Conservation (phyloP, 257 asterid species). For the Petunia secreta region DNA sequence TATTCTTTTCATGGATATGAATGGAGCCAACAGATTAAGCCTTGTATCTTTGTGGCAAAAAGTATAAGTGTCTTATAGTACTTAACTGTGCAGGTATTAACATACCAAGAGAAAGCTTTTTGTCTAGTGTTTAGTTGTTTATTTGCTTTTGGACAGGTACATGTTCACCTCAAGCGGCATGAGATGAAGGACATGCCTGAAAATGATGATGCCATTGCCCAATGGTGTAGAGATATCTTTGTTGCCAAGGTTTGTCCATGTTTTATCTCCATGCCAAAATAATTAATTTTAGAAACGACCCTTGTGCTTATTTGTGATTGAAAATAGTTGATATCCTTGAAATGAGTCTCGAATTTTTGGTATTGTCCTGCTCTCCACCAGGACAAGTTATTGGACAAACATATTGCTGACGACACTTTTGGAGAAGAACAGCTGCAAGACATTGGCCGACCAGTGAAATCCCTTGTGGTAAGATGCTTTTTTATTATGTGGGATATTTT, state of each 20-base stretch:
- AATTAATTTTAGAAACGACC: background rate
- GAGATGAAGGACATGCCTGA: slow-evolving; percentile 86
- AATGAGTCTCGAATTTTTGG: slow-evolving; percentile 14
- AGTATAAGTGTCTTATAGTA: background rate
- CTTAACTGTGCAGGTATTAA: background rate
- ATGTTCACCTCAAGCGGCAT: slow-evolving; percentile 84
- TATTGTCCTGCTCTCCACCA: slow-evolving; percentile 32
- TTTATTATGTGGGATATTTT: background rate
- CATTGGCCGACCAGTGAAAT: slow-evolving; percentile 73
- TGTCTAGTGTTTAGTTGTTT: background rate
- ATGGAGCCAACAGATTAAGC: background rate
- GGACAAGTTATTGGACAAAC: slow-evolving; percentile 87
- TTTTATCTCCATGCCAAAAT: slow-evolving; percentile 6
- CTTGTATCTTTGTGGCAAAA: background rate
- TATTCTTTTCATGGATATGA: background rate
- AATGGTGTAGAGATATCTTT: slow-evolving; percentile 86
- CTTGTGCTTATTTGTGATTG: slow-evolving; percentile 7
- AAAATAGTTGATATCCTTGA: background rate
- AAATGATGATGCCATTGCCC: slow-evolving; percentile 77
- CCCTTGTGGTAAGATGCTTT: slow-evolving; percentile 64
- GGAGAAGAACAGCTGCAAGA: slow-evolving; percentile 62
- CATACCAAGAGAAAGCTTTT: background rate
- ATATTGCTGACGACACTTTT: slow-evolving; percentile 62
- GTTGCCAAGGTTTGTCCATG: slow-evolving; percentile 66
- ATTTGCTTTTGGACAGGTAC: slow-evolving; percentile 55